A percentile compares a stretch with the other conserved stretches of the same genome.
Conservation (phyloP, 768 basidiomycete genomes). For the Agaricus bisporus region DNA sequence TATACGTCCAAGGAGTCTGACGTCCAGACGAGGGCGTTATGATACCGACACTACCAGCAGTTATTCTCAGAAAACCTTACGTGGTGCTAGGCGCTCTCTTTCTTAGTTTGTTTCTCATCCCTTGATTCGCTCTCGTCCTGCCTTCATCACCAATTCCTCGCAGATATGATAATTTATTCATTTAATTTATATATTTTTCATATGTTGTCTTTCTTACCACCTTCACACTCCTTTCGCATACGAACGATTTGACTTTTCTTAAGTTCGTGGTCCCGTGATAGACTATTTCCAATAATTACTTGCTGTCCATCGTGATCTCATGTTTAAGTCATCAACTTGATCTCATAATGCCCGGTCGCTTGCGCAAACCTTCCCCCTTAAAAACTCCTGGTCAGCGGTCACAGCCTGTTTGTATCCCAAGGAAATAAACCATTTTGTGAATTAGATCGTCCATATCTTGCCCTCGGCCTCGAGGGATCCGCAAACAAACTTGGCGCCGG, state of each 20-base stretch:
- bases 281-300: not conserved
- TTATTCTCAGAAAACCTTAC: constrained; percentile 1
- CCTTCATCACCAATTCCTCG: not conserved
- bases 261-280: not conserved
- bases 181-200: not conserved
- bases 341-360: constrained; percentile 21
- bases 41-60: not conserved
- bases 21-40: not conserved
- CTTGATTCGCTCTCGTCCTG: not conserved
- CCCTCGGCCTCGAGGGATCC: constrained; percentile 96
- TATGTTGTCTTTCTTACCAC: not conserved
- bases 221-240: not conserved
- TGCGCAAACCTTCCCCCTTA: constrained; percentile 24
- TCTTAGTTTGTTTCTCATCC: not conserved
- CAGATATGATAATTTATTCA: not conserved
- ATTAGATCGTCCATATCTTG: constrained; percentile 64
- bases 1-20: not conserved
- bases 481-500: constrained; percentile 98
- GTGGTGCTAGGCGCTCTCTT: not conserved
- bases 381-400: constrained; percentile 29
- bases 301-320: too few relatives aligned
- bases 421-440: not conserved
- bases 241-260: not conserved
- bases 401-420: not conserved
- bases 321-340: not conserved